A percentile compares a stretch with the other conserved stretches of the same genome.
Evolutionary conservation across 2,329 filamentous ascomycete genomes (phyloP).

Genomic region (Pyrenophora seminiperda): DNA sequence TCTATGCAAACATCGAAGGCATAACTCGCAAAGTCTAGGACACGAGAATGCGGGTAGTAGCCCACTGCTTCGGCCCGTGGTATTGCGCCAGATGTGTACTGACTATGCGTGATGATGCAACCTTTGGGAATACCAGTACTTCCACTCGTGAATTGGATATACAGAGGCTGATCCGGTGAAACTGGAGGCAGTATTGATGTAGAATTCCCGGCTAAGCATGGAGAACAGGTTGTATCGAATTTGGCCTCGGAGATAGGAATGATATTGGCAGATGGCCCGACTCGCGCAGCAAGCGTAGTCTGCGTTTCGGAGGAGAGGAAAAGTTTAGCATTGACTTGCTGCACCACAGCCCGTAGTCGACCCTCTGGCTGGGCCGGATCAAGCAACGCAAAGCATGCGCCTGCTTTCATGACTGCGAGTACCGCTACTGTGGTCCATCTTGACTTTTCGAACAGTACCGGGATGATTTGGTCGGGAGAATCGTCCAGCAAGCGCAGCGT

Average conservation of each 20-base stretch:
- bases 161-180: slow-evolving; percentile 33
- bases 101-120: slow-evolving; percentile 42
- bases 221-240: slow-evolving; percentile 35
- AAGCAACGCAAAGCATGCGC: slow-evolving; percentile 45
- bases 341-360: slow-evolving; percentile 37
- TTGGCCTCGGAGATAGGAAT: slow-evolving; percentile 43
- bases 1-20: slow-evolving; percentile 48
- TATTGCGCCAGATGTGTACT: slow-evolving; percentile 45
- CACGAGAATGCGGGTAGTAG: slow-evolving; percentile 42
- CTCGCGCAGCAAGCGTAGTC: slow-evolving; percentile 32
- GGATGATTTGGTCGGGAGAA: slow-evolving; percentile 40
- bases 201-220: slow-evolving; percentile 36
- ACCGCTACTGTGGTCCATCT: slow-evolving; percentile 48
- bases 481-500: slow-evolving; percentile 33
- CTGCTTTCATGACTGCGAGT: slow-evolving; percentile 49
- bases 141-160: slow-evolving; percentile 47
- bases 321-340: slow-evolving; percentile 37
- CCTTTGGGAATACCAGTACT: slow-evolving; percentile 46
- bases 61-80: slow-evolving; percentile 41
- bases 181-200: slow-evolving; percentile 34
- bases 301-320: slow-evolving; percentile 40
- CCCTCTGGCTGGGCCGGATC: slow-evolving; percentile 46
- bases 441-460: slow-evolving; percentile 49
- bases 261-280: slow-evolving; percentile 39
- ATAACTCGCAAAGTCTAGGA: slow-evolving; percentile 46